These are phyloP conservation scores for Pueraria montana DNA, from an alignment of 306 rosid genomes.

Conservation along the genomic window DNA sequence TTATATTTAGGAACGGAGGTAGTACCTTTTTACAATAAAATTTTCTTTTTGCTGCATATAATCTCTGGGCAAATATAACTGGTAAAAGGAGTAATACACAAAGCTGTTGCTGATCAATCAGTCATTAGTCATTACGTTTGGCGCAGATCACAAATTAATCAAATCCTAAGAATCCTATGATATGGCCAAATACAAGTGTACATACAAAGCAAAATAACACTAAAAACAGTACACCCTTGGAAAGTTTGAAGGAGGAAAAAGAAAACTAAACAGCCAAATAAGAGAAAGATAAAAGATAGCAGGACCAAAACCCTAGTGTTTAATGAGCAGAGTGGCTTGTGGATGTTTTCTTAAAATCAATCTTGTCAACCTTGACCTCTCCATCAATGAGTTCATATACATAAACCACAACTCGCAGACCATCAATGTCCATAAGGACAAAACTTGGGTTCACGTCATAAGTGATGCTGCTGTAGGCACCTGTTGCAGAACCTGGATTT, in stretches of 20 bases:
- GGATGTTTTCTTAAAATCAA: constrained; percentile 97
- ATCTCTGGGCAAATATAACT: neutral
- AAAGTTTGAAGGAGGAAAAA: constrained; percentile 31
- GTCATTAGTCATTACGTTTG: constrained; percentile 32
- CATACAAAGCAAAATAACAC: constrained; percentile 42
- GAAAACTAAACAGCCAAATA: constrained; percentile 31
- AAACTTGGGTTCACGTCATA: constrained; percentile 98
- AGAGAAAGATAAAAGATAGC: constrained; percentile 15
- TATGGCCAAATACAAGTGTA: constrained; percentile 43
- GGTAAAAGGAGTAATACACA: constrained; percentile 22
- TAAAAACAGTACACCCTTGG: constrained; percentile 14
- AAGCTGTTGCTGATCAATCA: neutral
- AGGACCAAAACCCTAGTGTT: constrained; percentile 45
- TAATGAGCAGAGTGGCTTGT: constrained; percentile 72
- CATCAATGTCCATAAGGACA: constrained; percentile 98
- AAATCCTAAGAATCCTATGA: constrained; percentile 38
- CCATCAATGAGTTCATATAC: constrained; percentile 97
- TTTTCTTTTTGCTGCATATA: neutral
- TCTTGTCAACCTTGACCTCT: constrained; percentile 99
- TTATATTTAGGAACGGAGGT: too few relatives aligned
- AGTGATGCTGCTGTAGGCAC: constrained; percentile 94
- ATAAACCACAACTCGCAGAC: constrained; percentile 95
- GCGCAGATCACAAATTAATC: constrained; percentile 39
- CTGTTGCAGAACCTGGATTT: constrained; percentile 98
- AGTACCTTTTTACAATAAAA: neutral